These are phyloP conservation scores for Chlorella sorokiniana DNA, from an alignment of 139 green algal genomes.

Conservation along the genomic window DNA sequence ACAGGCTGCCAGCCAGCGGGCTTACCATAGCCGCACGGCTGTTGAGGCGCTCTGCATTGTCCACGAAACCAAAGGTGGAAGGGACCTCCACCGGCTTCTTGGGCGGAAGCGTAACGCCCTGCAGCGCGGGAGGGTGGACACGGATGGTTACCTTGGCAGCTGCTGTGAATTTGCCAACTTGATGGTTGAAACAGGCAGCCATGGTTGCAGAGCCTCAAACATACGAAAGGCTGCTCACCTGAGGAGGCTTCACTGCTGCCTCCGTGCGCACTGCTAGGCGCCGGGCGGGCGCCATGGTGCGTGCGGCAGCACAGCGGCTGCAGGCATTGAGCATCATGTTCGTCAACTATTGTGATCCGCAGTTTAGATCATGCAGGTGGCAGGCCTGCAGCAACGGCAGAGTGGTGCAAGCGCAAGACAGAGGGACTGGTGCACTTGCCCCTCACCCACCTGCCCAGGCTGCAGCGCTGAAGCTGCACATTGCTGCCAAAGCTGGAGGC, in stretches of 20 bases:
- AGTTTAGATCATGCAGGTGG: too few species aligned
- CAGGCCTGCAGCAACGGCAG: too few species aligned
- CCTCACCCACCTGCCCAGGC: background rate
- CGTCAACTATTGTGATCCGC: too few species aligned
- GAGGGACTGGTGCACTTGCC: background rate
- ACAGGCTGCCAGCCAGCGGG: background rate
- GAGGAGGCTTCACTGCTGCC: background rate
- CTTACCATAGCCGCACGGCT: slow-evolving; percentile 76
- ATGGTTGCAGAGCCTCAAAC: too few species aligned
- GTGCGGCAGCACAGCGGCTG: background rate
- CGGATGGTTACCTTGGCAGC: background rate
- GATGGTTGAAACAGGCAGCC: background rate
- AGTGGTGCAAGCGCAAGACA: too few species aligned
- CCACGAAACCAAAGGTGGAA: slow-evolving; percentile 75
- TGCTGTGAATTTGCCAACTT: background rate
- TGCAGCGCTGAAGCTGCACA: background rate
- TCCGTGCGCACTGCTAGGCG: background rate
- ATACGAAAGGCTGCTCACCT: background rate
- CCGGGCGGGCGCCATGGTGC: background rate
- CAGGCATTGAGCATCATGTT: too few species aligned
- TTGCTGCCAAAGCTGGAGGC: background rate
- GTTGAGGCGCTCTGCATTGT: slow-evolving; percentile 83
- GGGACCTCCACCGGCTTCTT: slow-evolving; percentile 47
- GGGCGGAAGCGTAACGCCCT: slow-evolving; percentile 66
- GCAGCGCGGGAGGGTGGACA: background rate